These are phyloP conservation scores for Eucalyptus grandis DNA, from an alignment of 345 rosid species.

Conservation along the genomic window DNA sequence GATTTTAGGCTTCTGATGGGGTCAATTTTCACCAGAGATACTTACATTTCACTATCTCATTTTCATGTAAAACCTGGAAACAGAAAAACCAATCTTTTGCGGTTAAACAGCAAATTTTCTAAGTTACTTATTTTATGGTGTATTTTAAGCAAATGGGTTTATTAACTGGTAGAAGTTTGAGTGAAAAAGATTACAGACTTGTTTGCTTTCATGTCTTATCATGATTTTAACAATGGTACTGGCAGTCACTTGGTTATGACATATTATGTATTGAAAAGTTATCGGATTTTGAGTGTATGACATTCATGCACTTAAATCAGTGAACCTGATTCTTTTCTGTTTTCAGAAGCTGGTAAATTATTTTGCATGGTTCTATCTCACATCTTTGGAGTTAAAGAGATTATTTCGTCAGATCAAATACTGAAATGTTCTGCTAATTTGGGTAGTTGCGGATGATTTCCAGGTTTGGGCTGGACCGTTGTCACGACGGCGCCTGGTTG, in stretches of 20 bases:
- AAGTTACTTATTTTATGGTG: background rate
- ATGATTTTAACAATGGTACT: background rate
- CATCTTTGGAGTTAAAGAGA: background rate
- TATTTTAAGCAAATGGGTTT: background rate
- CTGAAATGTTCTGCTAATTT: background rate
- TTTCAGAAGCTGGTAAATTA: background rate
- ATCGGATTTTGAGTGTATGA: background rate
- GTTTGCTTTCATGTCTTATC: background rate
- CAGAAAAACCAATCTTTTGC: background rate
- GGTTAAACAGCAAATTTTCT: background rate
- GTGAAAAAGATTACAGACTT: background rate
- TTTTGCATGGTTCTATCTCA: background rate
- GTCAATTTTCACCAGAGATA: background rate
- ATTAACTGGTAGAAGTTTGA: background rate
- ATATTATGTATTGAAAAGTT: background rate
- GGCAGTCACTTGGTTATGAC: background rate
- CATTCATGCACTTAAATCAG: background rate
- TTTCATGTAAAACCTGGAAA: background rate
- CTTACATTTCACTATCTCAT: background rate
- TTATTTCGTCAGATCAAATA: background rate
- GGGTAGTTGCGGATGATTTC: background rate
- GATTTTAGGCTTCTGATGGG: background rate
- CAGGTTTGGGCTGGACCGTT: constrained; percentile 99
- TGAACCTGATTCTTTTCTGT: background rate
- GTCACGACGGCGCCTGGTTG: constrained; percentile 54